These are phyloP conservation scores for Chaetomidium leptoderma DNA, from an alignment of 495 filamentous ascomycete genomes.

Conservation along the genomic window DNA sequence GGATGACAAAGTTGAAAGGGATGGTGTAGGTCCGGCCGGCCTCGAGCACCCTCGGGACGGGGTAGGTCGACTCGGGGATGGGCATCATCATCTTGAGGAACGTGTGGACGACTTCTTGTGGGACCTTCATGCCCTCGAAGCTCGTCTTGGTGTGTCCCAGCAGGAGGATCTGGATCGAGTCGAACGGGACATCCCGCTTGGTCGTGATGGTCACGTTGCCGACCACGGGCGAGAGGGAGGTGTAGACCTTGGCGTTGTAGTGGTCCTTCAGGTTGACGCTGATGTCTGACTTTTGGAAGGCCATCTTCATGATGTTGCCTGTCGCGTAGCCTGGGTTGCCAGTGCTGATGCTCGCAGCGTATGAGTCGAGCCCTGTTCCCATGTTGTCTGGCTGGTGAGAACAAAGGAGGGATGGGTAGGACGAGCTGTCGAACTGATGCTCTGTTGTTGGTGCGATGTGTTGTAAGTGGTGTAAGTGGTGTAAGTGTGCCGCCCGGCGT, in stretches of 20 bases:
- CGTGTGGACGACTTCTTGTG: constrained; percentile 45
- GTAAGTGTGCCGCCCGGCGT: neutral
- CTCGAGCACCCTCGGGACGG: constrained; percentile 63
- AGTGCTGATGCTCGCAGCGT: constrained; percentile 9
- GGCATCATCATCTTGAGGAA: constrained; percentile 86
- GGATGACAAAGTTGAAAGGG: constrained; percentile 86
- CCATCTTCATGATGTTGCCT: neutral
- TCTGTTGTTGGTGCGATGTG: neutral
- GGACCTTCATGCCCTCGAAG: constrained; percentile 40
- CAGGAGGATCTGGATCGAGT: constrained; percentile 74
- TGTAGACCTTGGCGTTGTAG: constrained; percentile 47
- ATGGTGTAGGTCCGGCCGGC: constrained; percentile 63
- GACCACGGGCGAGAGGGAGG: constrained; percentile 43
- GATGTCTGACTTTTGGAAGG: constrained; percentile 36
- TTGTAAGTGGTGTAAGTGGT: neutral
- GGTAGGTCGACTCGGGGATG: constrained; percentile 62
- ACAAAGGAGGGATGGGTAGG: neutral
- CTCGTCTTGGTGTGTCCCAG: constrained; percentile 56
- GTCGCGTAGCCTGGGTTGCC: constrained; percentile 11
- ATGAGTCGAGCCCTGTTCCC: neutral
- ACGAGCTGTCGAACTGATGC: neutral
- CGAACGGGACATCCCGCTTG: constrained; percentile 65
- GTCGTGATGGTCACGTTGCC: constrained; percentile 54
- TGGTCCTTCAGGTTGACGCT: constrained; percentile 45
- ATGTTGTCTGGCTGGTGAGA: neutral